phyloP scores from a whole-genome alignment of 345 rosid genomes.

The Eucalyptus cloeziana region DNA sequence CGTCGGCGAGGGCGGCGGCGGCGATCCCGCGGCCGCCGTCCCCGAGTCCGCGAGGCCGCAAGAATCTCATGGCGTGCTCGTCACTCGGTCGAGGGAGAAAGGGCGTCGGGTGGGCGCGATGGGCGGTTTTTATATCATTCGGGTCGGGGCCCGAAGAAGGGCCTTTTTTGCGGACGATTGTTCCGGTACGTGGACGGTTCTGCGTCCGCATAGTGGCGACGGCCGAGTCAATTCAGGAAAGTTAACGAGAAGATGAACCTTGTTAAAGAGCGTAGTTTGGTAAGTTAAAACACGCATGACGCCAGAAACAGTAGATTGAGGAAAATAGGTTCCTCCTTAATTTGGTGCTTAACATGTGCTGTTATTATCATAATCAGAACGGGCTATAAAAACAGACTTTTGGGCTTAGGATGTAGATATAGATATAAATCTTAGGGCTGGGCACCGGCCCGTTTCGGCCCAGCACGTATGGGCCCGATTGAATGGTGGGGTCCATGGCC shows the following conservation, averaged over 20 bases:
- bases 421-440: neutral
- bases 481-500: neutral
- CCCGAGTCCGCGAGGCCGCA: neutral
- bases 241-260: neutral
- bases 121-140: neutral
- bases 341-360: neutral
- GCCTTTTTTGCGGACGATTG: neutral
- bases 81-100: neutral
- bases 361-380: neutral
- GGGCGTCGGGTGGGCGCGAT: neutral
- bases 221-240: neutral
- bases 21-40: neutral
- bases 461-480: neutral
- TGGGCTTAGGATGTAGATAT: neutral
- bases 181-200: neutral
- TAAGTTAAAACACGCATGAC: neutral
- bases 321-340: neutral
- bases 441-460: neutral
- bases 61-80: slow-evolving; percentile 8
- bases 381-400: neutral
- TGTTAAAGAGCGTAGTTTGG: neutral
- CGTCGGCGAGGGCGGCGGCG: neutral
- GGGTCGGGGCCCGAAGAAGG: neutral
- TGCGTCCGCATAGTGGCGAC: neutral
- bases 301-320: neutral